Base-by-base conservation (phyloP, 2,329 filamentous ascomycete species). In the Penicillium capsulatum region DNA sequence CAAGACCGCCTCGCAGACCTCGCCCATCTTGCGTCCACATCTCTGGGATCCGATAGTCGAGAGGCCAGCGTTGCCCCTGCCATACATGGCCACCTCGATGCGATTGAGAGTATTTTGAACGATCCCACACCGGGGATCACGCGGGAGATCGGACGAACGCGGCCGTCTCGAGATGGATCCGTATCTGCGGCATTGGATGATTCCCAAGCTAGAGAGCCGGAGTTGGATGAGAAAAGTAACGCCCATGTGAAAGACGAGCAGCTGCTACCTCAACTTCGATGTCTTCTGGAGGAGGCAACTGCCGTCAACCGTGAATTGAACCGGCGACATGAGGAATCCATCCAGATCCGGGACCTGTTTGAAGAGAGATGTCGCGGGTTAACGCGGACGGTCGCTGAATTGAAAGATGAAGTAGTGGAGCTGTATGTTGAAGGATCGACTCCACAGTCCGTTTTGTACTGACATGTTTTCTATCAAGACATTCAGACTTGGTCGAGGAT, bases 271-370 rank as follows among this genome's bases (percentile, higher is more conserved):
- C 47, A 55, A 19, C 45, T 63, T 6, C 31, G 37, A 10, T 20
- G 22, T n/a, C 39, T 65, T n/a, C 39, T 61, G 27, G 31, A 42
- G 8, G 52, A 63, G 34, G 41, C 61, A 1, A 52, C 51, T 3
- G 35, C 32, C 4, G 48, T 63, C 6, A 59, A 57, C 27, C 27
- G 27, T 3, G 52, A 63, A 24, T 34, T 64, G 9, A 40, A 51
- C 17, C 38, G 48, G 38, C 53, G 51, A 46, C 69, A 44, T 31
- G 32, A 38, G 19, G 57, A 66, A 40, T 53, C 56, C 3, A 50
- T 79, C 70, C 78, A 82, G 49, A 80, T 85, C 41, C 79, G 83
- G 53, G 70, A 70, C 16, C 61, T 83, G 20, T 73, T 83, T 15
- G 70, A 80, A 36, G 72, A 72, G 29, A 73, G 78, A 44, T 73